Evolutionary conservation across 352 stramenopile genomes (phyloP), one percentile per base, ranked within the genome.

Genomic region (Phytophthora kernoviae): DNA sequence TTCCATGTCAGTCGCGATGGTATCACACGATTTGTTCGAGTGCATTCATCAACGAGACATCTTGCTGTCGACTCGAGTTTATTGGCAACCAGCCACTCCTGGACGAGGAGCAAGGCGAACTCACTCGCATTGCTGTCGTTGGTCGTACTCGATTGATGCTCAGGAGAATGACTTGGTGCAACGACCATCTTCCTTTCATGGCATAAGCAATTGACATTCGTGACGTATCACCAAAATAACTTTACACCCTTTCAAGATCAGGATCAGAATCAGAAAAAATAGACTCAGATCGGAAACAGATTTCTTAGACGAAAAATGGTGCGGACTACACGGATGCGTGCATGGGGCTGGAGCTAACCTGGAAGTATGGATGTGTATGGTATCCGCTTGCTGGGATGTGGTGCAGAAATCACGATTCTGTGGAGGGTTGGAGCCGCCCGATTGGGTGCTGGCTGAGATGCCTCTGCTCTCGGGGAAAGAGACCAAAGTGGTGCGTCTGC

Each of bases 361-460:
- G 44, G 26, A 55, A 10, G 48, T 47, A 34, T 62, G 34, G 3
- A 10, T 26, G 30, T 32, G 49, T 22, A 1, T 50, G 37, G 11
- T 47, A 8, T 40, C n/a, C n/a, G n/a, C n/a, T n/a, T n/a, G n/a
- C n/a, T 21, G 7, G 18, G n/a, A 32, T 59, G 41, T 39, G 52
- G 4, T 36, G 49, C 30, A 75, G 67, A 75, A 64, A 58, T 89
- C 84, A 43, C 70, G 79, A 17, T 87, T 87, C 68, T 87, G 79
- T 22, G 79, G 79, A 43, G 77, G 76, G 5, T 49, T 89, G 48
- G 79, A 89, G 62, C 79, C 79, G 42, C 79, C 79, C 0, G 79
- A 89, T 62, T 89, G 79, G 79, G 21, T 89, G 48, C 62, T 87
- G 33, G 75, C 70, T 1, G 73, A 85, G 54, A 41, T 86, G 42